Conservation (phyloP, 495 filamentous ascomycete genomes). For the Penicillium diatomitis region DNA sequence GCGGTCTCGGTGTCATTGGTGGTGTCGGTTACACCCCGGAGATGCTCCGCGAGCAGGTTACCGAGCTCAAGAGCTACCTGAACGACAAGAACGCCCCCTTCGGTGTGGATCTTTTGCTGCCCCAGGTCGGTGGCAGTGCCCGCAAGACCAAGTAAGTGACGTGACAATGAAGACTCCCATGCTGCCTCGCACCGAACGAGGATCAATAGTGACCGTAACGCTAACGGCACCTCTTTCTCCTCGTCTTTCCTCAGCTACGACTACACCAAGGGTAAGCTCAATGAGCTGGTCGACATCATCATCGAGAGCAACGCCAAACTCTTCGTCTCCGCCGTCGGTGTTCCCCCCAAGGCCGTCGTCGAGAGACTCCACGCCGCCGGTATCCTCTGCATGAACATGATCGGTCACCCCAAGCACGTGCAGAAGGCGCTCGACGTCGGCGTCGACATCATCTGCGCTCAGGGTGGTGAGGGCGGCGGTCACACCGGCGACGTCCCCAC, state of each 20-base stretch:
- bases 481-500: constrained; percentile 90
- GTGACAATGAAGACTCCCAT: too few species aligned
- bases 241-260: constrained; percentile 88
- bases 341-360: constrained; percentile 81
- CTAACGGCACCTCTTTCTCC: constrained; percentile 11
- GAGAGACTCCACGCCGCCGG: constrained; percentile 80
- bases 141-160: constrained; percentile 80
- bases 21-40: constrained; percentile 95
- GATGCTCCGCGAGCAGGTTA: constrained; percentile 91
- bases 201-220: not conserved
- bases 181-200: not conserved
- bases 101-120: constrained; percentile 89
- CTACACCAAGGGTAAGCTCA: constrained; percentile 98
- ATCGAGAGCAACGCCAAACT: constrained; percentile 84
- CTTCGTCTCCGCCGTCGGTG: constrained; percentile 94
- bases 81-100: constrained; percentile 97
- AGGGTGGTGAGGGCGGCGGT: constrained; percentile 86
- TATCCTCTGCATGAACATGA: constrained; percentile 99
- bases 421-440: constrained; percentile 85
- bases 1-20: constrained; percentile 92
- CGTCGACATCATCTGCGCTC: constrained; percentile 85
- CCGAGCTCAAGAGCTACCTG: constrained; percentile 83
- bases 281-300: constrained; percentile 83
- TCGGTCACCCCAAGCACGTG: constrained; percentile 98
- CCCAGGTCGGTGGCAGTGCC: constrained; percentile 87